Evolutionary conservation across 441 rosid species (phyloP).

Genomic region (Caryocar brasiliense): DNA sequence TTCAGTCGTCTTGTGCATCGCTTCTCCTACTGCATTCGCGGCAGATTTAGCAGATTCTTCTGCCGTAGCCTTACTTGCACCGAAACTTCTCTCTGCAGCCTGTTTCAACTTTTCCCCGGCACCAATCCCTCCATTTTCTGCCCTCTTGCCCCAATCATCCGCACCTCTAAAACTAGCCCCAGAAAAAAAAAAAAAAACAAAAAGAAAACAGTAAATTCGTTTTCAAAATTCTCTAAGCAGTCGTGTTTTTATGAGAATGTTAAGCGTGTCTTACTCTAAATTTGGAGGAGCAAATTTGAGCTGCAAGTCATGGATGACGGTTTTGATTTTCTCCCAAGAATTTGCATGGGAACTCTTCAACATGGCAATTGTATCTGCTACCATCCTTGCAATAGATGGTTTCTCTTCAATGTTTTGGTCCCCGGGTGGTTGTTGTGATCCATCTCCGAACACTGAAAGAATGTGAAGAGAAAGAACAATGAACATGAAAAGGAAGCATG

Average conservation of each 20-base stretch:
- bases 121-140: neutral
- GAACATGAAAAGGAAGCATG: constrained; percentile 1
- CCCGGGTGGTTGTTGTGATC: constrained; percentile 1
- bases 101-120: constrained; percentile 31
- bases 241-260: neutral
- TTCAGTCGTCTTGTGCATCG: constrained; percentile 30
- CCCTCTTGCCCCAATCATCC: constrained; percentile 6
- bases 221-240: too few relatives aligned
- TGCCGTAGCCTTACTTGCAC: constrained; percentile 24
- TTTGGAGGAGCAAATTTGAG: constrained; percentile 42
- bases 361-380: constrained; percentile 15
- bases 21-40: constrained; percentile 28
- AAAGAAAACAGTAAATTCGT: neutral
- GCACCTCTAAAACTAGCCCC: constrained; percentile 37
- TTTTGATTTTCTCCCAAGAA: constrained; percentile 49
- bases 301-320: constrained; percentile 31
- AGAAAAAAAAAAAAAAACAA: neutral
- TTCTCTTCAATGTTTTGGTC: constrained; percentile 15
- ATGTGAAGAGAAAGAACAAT: constrained; percentile 10
- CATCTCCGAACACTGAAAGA: constrained; percentile 3
- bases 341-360: constrained; percentile 25
- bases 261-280: constrained; percentile 43
- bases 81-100: constrained; percentile 36
- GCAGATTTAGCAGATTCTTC: constrained; percentile 46
- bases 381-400: constrained; percentile 24